These are phyloP conservation scores for Trichocomaceae sp. DNA, from an alignment of 2,329 filamentous ascomycete genomes.

Conservation along the genomic window DNA sequence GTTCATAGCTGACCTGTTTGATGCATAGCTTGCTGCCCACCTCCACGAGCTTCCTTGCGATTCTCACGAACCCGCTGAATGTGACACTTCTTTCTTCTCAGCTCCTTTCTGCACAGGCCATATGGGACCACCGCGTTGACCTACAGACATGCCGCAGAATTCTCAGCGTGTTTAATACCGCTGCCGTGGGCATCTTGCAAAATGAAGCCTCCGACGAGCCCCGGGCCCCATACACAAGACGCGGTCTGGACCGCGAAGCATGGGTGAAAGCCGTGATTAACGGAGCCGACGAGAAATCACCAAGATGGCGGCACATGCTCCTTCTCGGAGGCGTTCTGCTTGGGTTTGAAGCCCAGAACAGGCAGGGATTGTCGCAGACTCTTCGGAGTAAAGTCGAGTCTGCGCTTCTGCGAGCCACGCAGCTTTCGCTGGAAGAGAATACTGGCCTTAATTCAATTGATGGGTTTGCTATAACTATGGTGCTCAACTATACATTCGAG, in stretches of 20 bases:
- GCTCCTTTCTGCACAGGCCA: constrained; percentile 51
- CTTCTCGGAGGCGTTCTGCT: constrained; percentile 71
- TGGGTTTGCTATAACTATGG: constrained; percentile 54
- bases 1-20: constrained; percentile 11
- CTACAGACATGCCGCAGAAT: constrained; percentile 51
- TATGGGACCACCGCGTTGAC: constrained; percentile 52
- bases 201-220: constrained; percentile 37
- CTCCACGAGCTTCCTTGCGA: constrained; percentile 40
- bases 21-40: constrained; percentile 46
- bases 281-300: constrained; percentile 56
- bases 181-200: constrained; percentile 49
- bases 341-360: constrained; percentile 62
- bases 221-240: constrained; percentile 32
- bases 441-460: constrained; percentile 46
- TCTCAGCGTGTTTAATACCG: constrained; percentile 56
- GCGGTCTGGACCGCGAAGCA: constrained; percentile 48
- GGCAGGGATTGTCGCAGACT: constrained; percentile 56
- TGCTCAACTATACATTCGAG: constrained; percentile 70
- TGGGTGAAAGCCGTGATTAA: constrained; percentile 55
- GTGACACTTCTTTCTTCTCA: constrained; percentile 55
- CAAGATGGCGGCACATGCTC: constrained; percentile 77
- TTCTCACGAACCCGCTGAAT: constrained; percentile 56
- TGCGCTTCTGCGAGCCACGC: constrained; percentile 67
- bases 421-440: constrained; percentile 63
- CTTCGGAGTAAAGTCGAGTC: constrained; percentile 63